These are phyloP conservation scores for Emmonsiellopsis sp. DNA, from an alignment of 2,329 filamentous ascomycete species.

Conservation along the genomic window DNA sequence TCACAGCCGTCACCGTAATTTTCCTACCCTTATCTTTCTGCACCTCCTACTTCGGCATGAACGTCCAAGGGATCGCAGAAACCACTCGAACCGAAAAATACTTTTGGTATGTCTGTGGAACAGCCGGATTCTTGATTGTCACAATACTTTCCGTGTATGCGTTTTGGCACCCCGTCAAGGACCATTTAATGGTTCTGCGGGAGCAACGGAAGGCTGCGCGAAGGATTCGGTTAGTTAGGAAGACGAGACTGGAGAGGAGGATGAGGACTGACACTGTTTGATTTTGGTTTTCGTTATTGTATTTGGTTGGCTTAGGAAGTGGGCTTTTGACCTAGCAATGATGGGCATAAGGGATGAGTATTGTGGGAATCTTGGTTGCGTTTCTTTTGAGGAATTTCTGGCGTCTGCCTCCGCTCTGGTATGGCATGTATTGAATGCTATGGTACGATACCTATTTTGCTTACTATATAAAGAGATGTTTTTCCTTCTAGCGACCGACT, in stretches of 20 bases:
- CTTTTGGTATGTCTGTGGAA: slow-evolving; percentile 11
- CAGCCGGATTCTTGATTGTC: not conserved
- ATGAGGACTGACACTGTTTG: not conserved
- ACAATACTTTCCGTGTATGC: not conserved
- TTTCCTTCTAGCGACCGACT: too few species aligned
- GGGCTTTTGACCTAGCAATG: too few species aligned
- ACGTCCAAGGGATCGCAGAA: slow-evolving; percentile 13
- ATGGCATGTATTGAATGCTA: too few species aligned
- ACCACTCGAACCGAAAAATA: slow-evolving; percentile 6
- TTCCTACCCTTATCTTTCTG: slow-evolving; percentile 14
- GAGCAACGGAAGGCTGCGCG: not conserved
- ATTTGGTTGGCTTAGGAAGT: not conserved
- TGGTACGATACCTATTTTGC: too few species aligned
- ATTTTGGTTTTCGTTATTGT: not conserved
- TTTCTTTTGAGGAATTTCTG: too few species aligned
- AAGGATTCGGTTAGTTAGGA: not conserved
- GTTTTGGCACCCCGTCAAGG: slow-evolving; percentile 1
- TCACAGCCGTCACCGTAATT: slow-evolving; percentile 13
- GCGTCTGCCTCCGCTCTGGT: too few species aligned
- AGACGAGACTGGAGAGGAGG: not conserved
- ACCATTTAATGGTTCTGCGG: not conserved
- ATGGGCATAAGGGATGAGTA: too few species aligned
- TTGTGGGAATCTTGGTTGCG: too few species aligned
- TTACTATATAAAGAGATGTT: too few species aligned
- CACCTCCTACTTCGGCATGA: slow-evolving; percentile 15